Conservation (phyloP, 2,329 filamentous ascomycete species). For the Trichoderma atrobrunneum region DNA sequence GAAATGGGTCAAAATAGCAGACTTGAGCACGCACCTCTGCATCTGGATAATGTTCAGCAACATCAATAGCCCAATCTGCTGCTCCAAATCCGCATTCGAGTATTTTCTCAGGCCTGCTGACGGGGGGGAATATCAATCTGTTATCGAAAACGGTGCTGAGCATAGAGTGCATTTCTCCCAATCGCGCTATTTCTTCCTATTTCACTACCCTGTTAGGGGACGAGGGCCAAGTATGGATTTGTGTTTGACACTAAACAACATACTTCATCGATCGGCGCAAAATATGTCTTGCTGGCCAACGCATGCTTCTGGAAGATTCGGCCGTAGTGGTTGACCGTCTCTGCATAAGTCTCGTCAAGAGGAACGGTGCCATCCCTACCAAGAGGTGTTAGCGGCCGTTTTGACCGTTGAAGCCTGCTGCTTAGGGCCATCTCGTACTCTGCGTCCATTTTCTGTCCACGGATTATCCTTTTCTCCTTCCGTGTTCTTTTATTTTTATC, state of each 20-base stretch:
- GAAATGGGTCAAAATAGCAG: not conserved
- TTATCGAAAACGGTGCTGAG: conserved; percentile 64
- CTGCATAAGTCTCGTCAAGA: conserved; percentile 57
- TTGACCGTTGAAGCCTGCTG: not conserved
- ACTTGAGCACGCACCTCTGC: conserved; percentile 54
- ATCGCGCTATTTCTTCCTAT: conserved; percentile 65
- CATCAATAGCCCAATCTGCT: conserved; percentile 68
- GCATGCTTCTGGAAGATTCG: conserved; percentile 67
- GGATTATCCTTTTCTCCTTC: not conserved
- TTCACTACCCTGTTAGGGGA: not conserved
- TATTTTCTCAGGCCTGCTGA: conserved; percentile 55
- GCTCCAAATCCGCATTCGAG: conserved; percentile 72
- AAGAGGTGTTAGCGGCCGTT: conserved; percentile 5
- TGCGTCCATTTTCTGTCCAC: conserved; percentile 29
- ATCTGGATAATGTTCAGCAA: conserved; percentile 61
- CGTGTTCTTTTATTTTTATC: not conserved
- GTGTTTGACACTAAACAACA: conserved; percentile 21
- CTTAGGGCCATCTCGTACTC: conserved; percentile 30
- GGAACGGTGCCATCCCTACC: conserved; percentile 48
- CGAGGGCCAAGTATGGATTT: not conserved
- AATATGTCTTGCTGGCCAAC: conserved; percentile 62
- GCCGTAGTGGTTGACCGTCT: conserved; percentile 59
- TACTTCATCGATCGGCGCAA: conserved; percentile 71
- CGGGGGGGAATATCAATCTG: conserved; percentile 67
- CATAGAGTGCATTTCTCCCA: conserved; percentile 61